Evolutionary conservation across 129 eudicot genomes (phyloP).

Genomic region (Chrysanthemum lavandulifolium): DNA sequence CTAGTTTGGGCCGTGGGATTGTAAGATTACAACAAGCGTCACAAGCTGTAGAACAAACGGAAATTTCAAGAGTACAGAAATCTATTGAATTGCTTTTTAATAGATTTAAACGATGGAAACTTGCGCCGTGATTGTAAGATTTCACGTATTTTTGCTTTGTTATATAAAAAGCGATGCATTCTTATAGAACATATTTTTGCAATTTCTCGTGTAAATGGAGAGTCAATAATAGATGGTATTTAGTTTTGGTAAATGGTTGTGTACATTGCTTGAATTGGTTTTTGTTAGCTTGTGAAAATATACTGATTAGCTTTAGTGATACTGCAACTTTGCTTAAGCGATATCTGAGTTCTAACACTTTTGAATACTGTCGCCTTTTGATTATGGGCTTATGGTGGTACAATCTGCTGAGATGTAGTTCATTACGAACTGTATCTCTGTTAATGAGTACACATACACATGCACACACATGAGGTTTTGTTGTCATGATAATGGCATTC

Average conservation of each 20-base stretch:
- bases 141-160: not conserved
- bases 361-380: not conserved
- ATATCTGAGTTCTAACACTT: not conserved
- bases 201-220: conserved; percentile 22
- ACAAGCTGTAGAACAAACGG: conserved; percentile 40
- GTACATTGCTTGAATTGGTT: conserved; percentile 20
- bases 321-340: not conserved
- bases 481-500: too few species aligned
- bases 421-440: too few species aligned
- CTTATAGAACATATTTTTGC: conserved; percentile 12
- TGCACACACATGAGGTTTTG: too few species aligned
- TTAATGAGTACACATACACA: too few species aligned
- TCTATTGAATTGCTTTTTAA: conserved; percentile 62
- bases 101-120: conserved; percentile 51
- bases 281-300: conserved; percentile 20
- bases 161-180: conserved; percentile 17
- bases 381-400: conserved; percentile 3
- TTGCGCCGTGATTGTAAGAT: conserved; percentile 35
- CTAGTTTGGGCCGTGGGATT: conserved; percentile 90
- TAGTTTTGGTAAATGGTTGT: not conserved
- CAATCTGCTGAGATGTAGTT: conserved; percentile 11
- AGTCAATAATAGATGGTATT: conserved; percentile 17
- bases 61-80: conserved; percentile 61
- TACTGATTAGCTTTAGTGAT: not conserved
- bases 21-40: conserved; percentile 70